Conservation (phyloP, 2,329 filamentous ascomycete species). For the Cladophialophora bantiana region DNA sequence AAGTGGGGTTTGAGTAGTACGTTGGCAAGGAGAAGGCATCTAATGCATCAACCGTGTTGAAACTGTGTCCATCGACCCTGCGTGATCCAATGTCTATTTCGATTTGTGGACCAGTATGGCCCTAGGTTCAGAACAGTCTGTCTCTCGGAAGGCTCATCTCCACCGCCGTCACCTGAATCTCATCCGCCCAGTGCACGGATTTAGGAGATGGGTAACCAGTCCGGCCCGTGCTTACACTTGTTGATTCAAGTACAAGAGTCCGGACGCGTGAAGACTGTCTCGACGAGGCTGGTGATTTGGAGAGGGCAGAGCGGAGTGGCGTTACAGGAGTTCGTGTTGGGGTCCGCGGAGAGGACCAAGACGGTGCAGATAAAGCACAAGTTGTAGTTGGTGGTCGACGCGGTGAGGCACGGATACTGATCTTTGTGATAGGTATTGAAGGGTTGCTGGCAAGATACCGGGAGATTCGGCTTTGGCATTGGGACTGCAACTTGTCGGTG, state of each 20-base stretch:
- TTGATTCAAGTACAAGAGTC: conserved; percentile 15
- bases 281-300: conserved; percentile 25
- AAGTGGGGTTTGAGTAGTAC: background rate
- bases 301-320: conserved; percentile 32
- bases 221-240: conserved; percentile 3
- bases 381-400: background rate
- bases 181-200: conserved; percentile 35
- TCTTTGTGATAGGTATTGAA: conserved; percentile 23
- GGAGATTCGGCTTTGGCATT: conserved; percentile 13
- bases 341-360: background rate
- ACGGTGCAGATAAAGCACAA: background rate
- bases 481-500: conserved; percentile 2
- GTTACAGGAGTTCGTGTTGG: conserved; percentile 7
- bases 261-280: conserved; percentile 7
- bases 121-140: background rate
- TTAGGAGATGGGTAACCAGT: conserved; percentile 24
- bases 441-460: conserved; percentile 16
- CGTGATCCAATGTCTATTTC: conserved; percentile 19
- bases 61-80: background rate
- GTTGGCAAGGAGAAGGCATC: background rate
- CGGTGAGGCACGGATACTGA: conserved; percentile 28
- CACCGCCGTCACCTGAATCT: conserved; percentile 24
- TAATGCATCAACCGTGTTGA: background rate
- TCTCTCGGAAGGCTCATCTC: conserved; percentile 16
- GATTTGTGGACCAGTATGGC: background rate